These are phyloP conservation scores for Tritrichomonas musculus DNA, from an alignment of 208 protist genomes.

Conservation along the genomic window DNA sequence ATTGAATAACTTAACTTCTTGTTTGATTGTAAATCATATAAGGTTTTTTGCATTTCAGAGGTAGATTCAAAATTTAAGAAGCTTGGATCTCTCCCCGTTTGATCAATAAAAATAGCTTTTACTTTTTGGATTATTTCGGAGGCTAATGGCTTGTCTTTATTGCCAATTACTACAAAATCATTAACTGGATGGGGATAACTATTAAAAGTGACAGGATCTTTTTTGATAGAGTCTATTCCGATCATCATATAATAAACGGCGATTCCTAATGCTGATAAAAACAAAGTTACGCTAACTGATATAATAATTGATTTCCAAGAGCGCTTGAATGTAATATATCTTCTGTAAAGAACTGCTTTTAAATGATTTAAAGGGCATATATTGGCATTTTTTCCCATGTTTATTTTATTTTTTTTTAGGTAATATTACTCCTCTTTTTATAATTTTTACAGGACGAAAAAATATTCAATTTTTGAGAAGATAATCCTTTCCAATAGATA, in stretches of 20 bases:
- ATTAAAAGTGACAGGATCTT: not conserved
- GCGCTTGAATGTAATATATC: not conserved
- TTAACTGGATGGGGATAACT: no score
- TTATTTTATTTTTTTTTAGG: not conserved
- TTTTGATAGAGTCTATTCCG: not conserved
- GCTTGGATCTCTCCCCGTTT: not conserved
- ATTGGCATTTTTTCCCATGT: not conserved
- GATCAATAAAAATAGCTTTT: not conserved
- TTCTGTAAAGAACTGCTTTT: not conserved
- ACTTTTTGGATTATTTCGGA: not conserved
- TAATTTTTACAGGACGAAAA: not conserved
- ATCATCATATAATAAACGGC: not conserved
- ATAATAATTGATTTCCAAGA: not conserved
- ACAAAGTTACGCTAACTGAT: not conserved
- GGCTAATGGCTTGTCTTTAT: not conserved
- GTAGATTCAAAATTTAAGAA: not conserved
- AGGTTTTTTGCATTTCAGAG: no score
- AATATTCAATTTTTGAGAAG: no score
- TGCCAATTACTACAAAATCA: no score
- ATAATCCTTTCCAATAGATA: no score
- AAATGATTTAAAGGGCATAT: not conserved
- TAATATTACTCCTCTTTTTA: not conserved
- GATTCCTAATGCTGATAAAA: not conserved
- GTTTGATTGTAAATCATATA: no score
- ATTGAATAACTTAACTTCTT: no score